Base-by-base conservation (phyloP, 2,329 filamentous ascomycete species). In the Endoconidiophora laricicola region DNA sequence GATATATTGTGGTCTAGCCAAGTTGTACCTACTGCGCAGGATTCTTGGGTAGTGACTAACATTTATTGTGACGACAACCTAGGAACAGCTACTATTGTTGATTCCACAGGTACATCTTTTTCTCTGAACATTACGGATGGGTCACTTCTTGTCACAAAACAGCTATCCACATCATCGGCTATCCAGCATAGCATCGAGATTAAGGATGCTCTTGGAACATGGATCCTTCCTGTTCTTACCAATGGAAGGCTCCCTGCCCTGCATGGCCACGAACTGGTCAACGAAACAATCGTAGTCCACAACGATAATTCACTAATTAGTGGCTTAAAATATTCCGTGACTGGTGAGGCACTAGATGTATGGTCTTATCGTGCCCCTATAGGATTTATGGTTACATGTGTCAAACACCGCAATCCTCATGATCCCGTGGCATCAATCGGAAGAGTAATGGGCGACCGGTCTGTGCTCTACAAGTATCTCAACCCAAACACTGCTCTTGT, bases 381-480 rank as follows among this genome's bases (percentile, higher is more conserved):
- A 1, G 78, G 77, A 9, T 76, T 93, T 61, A 77, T 70, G 52
- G 78, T 96, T 49, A 68, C 81, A 5, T 69, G 73, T 42, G 71
- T 91, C 38, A 80, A 79, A 2, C 72, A 79, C 16, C 75, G 81
- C 44, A 79, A 86, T 7, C 61, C 74, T 2, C 82, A 90, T 56
- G 88, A 98, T 58, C 86, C 86, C 0, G 80, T 96, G 44, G 90
- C 91, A 2, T 96, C 91, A 0, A 94, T 98, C 57, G 91, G 91
- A 7, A 86, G 86, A 53, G 91, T 96, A 1, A 75, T 98, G 20
- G 88, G 87, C 23, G 83, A 98, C 60, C 78, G 91, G 41, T 81
- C 80, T n/a, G 91, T 98, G 44, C 76, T 90, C 55, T 98, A 98
- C 76, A 98, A 98, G 67, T 96, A 96, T 62, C 69, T 98, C 39